Percentiles rank a stretch among this genome's conserved stretches.
Conservation (phyloP, 225 moss, liverwort and hornwort species). For the Ulota crispa region DNA sequence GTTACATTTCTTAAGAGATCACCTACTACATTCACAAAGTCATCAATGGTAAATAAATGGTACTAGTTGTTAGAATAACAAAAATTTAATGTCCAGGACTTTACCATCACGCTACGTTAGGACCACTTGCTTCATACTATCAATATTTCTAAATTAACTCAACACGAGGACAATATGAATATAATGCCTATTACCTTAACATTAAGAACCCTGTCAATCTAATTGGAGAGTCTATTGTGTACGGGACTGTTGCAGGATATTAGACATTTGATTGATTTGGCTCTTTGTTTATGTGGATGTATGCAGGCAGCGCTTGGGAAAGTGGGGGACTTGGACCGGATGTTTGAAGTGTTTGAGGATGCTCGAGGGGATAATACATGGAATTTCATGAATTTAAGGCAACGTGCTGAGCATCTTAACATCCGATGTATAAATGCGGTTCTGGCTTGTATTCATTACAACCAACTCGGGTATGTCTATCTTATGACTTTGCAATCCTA, state of each 20-base stretch:
- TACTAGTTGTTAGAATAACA: background rate
- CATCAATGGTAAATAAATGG: background rate
- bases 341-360: conserved; percentile 75
- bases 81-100: background rate
- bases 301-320: conserved; percentile 61
- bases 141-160: background rate
- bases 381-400: conserved; percentile 39
- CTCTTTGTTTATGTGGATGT: conserved; percentile 22
- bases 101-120: background rate
- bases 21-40: background rate
- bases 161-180: background rate
- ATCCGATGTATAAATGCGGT: conserved; percentile 64
- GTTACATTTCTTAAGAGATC: background rate
- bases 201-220: background rate
- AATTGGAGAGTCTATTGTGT: background rate
- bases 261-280: background rate
- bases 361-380: conserved; percentile 38
- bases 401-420: conserved; percentile 57
- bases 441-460: conserved; percentile 62
- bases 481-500: background rate
- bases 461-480: conserved; percentile 57
- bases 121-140: background rate
- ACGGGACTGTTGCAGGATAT: conserved; percentile 3
- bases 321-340: conserved; percentile 58
- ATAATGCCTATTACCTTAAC: background rate